A percentile compares a stretch with the other conserved stretches of the same genome.
Conservation (phyloP, 164 flowering plant genomes). For the Aristolochia contorta region DNA sequence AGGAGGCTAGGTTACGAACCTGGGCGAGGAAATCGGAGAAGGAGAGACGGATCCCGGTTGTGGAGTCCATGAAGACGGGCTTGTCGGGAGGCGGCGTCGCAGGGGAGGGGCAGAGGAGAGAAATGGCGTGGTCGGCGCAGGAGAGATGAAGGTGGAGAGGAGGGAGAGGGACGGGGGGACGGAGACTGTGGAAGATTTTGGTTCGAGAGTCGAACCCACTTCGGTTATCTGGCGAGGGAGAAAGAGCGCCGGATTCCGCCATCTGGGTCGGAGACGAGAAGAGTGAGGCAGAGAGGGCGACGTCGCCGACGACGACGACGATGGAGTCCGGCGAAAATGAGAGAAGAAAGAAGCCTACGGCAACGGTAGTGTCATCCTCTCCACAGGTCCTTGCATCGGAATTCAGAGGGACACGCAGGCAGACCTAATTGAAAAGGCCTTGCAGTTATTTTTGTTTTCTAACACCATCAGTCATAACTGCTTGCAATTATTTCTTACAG, state of each 20-base stretch:
- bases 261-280: background rate
- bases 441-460: too few species aligned
- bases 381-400: too few species aligned
- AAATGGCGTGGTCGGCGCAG: slow-evolving; percentile 23
- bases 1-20: slow-evolving; percentile 20
- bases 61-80: slow-evolving; percentile 31
- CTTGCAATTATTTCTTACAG: too few species aligned
- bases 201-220: slow-evolving; percentile 44
- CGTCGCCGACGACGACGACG: too few species aligned
- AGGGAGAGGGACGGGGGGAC: slow-evolving; percentile 37
- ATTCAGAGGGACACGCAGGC: too few species aligned
- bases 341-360: too few species aligned
- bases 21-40: slow-evolving; percentile 23
- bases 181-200: slow-evolving; percentile 42
- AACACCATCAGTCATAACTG: too few species aligned
- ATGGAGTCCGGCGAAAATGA: too few species aligned
- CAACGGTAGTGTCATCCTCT: too few species aligned
- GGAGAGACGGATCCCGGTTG: slow-evolving; percentile 26
- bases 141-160: slow-evolving; percentile 29
- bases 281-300: too few species aligned
- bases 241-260: background rate
- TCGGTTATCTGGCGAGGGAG: slow-evolving; percentile 20
- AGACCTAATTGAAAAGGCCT: too few species aligned
- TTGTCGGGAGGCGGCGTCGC: slow-evolving; percentile 7
- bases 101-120: slow-evolving; percentile 18